phyloP scores from a whole-genome alignment of 1,284 basidiomycete species.

The Fomitopsis palustris region DNA sequence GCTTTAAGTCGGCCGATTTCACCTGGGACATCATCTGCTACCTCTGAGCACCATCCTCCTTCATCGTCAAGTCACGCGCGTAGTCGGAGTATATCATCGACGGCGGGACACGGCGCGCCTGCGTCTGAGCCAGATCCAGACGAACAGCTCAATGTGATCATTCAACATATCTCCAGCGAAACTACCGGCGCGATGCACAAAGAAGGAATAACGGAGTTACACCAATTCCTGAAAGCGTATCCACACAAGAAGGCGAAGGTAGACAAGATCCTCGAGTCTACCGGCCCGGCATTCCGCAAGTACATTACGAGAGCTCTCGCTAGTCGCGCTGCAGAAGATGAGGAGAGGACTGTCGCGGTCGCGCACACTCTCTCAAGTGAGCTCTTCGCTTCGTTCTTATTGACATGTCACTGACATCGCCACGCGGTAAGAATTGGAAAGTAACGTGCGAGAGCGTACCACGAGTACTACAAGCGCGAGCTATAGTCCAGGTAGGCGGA shows the following conservation, averaged over 20 bases:
- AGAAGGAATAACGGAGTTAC: constrained; percentile 93
- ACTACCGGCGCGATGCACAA: constrained; percentile 80
- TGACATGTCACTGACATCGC: constrained; percentile 10
- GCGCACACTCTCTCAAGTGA: constrained; percentile 74
- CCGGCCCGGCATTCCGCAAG: constrained; percentile 79
- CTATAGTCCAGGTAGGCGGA: constrained; percentile 15
- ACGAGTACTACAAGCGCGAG: constrained; percentile 11
- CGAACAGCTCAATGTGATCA: constrained; percentile 77
- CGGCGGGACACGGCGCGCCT: constrained; percentile 43
- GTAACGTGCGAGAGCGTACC: constrained; percentile 36
- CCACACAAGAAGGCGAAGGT: constrained; percentile 86
- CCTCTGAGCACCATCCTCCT: constrained; percentile 49
- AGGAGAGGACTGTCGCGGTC: constrained; percentile 73
- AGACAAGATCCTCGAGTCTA: constrained; percentile 80
- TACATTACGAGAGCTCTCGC: constrained; percentile 82
- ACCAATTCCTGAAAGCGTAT: constrained; percentile 90
- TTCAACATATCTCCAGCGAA: constrained; percentile 88
- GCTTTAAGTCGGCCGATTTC: constrained; percentile 61
- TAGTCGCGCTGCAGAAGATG: constrained; percentile 81
- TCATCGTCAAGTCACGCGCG: constrained; percentile 60
- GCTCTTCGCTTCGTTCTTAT: constrained; percentile 25
- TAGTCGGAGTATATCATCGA: constrained; percentile 63
- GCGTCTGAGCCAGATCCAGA: constrained; percentile 78
- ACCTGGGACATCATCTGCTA: constrained; percentile 51
- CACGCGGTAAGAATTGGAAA: constrained; percentile 56